Conservation (phyloP, 345 rosid species). For the Euphorbia pulcherrima region DNA sequence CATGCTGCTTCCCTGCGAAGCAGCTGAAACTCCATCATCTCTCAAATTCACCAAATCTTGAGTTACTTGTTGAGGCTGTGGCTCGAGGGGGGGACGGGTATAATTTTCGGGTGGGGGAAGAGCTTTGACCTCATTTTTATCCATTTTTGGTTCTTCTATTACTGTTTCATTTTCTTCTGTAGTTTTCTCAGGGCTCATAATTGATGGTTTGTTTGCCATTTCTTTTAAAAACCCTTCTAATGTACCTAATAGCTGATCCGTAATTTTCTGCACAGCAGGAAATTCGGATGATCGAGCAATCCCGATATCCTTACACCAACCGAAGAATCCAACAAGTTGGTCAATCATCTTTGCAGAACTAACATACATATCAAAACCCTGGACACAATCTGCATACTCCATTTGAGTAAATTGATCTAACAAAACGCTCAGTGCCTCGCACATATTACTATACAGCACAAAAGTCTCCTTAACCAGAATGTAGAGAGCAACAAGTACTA, state of each 20-base stretch:
- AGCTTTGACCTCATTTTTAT: conserved; percentile 19
- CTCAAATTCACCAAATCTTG: conserved; percentile 26
- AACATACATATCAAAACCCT: conserved; percentile 23
- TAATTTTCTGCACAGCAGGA: conserved; percentile 24
- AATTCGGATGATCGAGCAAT: conserved; percentile 28
- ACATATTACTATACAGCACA: conserved; percentile 16
- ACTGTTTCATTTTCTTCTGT: conserved; percentile 1
- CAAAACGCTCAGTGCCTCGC: conserved; percentile 22
- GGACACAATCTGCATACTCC: conserved; percentile 24
- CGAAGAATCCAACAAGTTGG: conserved; percentile 20
- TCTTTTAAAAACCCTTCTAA: conserved; percentile 23
- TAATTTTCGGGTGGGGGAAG: conserved; percentile 23
- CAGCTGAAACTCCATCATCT: conserved; percentile 24
- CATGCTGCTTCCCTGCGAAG: conserved; percentile 20
- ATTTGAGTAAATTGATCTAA: conserved; percentile 24
- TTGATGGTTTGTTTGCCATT: conserved; percentile 11
- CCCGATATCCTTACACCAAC: conserved; percentile 29
- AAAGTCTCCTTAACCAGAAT: conserved; percentile 26
- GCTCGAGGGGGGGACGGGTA: conserved; percentile 16
- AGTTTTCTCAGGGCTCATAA: conserved; percentile 13
- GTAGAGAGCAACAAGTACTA: conserved; percentile 18
- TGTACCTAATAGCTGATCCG: conserved; percentile 15
- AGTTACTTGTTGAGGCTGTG: conserved; percentile 10
- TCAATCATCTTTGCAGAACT: conserved; percentile 27
- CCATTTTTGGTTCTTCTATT: not conserved